Evolutionary conservation across 2,329 filamentous ascomycete genomes (phyloP), one percentile per base, ranked within the genome.

Genomic region (Fusarium pininemorale): DNA sequence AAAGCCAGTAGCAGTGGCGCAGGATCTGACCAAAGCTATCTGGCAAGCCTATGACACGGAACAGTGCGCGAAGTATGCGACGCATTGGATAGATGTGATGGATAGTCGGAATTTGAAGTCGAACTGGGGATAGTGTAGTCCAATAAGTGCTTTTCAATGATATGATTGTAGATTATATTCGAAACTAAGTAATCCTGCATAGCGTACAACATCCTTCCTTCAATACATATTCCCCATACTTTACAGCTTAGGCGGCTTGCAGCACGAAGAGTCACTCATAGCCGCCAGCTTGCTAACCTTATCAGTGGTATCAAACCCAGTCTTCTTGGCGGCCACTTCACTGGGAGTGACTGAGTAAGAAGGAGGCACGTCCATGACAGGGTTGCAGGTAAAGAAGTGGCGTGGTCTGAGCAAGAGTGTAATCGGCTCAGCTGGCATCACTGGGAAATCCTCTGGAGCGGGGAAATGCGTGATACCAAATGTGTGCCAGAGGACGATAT

Each of bases 391-490:
- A 83, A 97, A 97, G 87, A 97, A 97, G 84, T 97, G 92, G 50
- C 94, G 85, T 6, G 94, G 94, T 35, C 94, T 86, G 48, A 97
- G 86, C 39, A 97, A 87, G 75, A 97, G 85, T 3, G 90, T 94
- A 88, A 98, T 95, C 3, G 94, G 93, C 85, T 95, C 93, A 2
- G 90, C 93, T 0, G 94, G 94, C 95, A 98, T 98, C 74, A 98
- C 87, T 35, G 95, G 95, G 85, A 94, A 98, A 82, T 98, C 95
- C 80, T 98, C 95, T 0, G 95, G 94, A 0, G 93, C 86, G 0
- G 95, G 95, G 86, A 98, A 96, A 81, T 98, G 95, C 1, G 93
- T 96, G 45, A 98, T 87, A 39, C 95, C 95, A 79, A 98, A 98
- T 0, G 94, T 97, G 84, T 98, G 95, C 95, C 95, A 98, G 16